Conservation (phyloP, 73 alveolate species). For the Effrenium voratum region DNA sequence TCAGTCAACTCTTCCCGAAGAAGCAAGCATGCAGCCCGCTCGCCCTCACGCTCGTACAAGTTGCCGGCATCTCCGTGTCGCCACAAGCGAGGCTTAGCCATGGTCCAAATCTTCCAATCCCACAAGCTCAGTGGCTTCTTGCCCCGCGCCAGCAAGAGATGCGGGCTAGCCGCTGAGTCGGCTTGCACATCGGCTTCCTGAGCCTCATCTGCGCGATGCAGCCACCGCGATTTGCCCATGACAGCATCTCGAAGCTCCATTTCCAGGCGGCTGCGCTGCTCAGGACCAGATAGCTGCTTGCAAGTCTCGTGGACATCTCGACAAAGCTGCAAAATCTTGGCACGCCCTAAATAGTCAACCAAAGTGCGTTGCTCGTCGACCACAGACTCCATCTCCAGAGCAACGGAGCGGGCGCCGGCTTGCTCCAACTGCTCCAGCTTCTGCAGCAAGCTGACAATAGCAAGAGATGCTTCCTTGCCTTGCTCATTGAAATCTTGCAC, state of each 20-base stretch:
- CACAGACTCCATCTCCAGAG: neutral
- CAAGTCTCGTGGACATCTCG: conserved; percentile 1
- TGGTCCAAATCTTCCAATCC: conserved; percentile 46
- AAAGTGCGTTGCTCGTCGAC: neutral
- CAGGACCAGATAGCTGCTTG: neutral
- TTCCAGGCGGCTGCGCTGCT: too few relatives aligned
- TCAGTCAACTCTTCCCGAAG: conserved; percentile 3
- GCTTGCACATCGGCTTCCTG: too few relatives aligned
- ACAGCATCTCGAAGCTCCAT: too few relatives aligned
- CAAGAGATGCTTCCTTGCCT: neutral
- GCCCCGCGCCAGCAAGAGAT: conserved; percentile 16
- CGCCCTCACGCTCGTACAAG: conserved; percentile 19
- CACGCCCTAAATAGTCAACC: neutral
- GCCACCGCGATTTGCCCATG: conserved; percentile 12
- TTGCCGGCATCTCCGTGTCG: conserved; percentile 44
- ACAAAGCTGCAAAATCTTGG: neutral
- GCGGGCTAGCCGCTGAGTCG: too few relatives aligned
- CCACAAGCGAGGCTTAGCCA: conserved; percentile 38
- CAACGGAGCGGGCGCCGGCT: conserved; percentile 8
- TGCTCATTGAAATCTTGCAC: conserved; percentile 15
- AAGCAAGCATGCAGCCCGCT: conserved; percentile 50
- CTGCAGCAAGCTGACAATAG: neutral
- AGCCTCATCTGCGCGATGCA: too few relatives aligned
- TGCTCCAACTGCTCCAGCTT: conserved; percentile 16
- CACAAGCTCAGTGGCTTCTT: conserved; percentile 12